Evolutionary conservation across 129 eudicot species (phyloP), one percentile per base, ranked within the genome.

Genomic region (Glebionis coronaria): DNA sequence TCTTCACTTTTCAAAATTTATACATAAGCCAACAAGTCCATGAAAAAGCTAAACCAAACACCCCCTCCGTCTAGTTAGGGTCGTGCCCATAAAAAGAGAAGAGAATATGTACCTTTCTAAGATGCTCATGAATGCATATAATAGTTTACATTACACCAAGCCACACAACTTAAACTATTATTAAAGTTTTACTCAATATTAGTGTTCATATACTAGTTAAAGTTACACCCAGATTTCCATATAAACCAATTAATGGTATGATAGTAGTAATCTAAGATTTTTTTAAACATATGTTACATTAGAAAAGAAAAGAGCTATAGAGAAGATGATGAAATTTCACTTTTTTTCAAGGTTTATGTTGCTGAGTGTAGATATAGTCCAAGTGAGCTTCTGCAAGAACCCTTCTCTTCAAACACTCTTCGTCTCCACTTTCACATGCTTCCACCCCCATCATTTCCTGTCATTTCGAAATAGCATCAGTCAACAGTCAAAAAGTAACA

Each of bases 281-380:
- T 12, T 54, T 19, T 16, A 3, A 54, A 44, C 45, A 28, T 76
- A 70, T 55, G 64, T 67, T 66, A 76, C 75, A 55, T 16, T 47
- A 21, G 15, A 74, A 40, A 42, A 4, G 10, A 52, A 52, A 18
- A 18, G 68, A 59, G 50, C 58, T 61, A 69, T 38, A 67, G 31
- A 50, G 8, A 38, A 54, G 50, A 52, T 27, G 62, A 19, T 75
- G 29, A 47, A 65, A 45, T 46, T 27, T 11, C 38, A 61, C 62
- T 55, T 44, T 55, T 46, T 13, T 65, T 72, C 62, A 82, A 75
- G 81, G 95, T 61, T 83, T 82, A 61, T 73, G 87, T 31, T 82
- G 88, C 86, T 91, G 97, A 44, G 95, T 91, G 87, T 91, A 91
- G 63, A 91, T 91, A 86, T 91, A 91, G 72, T 91, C 97, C 84